Evolutionary conservation across 148 eudicot genomes (phyloP).

Genomic region (Polygonum aviculare): DNA sequence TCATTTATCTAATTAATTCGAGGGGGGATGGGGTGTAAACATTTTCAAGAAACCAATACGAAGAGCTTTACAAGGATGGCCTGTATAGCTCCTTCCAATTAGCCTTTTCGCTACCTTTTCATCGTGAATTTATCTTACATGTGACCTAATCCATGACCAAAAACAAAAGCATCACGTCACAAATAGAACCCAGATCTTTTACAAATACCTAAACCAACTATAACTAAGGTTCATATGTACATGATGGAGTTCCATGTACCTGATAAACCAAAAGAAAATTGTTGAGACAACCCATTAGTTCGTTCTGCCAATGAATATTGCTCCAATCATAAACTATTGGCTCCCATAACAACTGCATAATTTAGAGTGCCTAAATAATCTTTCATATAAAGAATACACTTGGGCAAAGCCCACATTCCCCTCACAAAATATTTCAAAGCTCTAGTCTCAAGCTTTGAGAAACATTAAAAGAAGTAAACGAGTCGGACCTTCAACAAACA

Average conservation of each 20-base stretch:
- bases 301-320: neutral
- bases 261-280: neutral
- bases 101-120: neutral
- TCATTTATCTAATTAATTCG: neutral
- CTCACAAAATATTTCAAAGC: neutral
- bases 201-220: neutral
- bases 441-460: neutral
- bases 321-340: neutral
- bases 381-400: neutral
- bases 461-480: neutral
- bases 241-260: neutral
- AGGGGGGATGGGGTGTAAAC: neutral
- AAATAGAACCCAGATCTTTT: neutral
- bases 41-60: neutral
- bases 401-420: neutral
- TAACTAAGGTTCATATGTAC: neutral
- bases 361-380: neutral
- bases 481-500: neutral
- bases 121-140: neutral
- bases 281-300: neutral
- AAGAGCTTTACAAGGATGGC: neutral
- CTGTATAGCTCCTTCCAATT: neutral
- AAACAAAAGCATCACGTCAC: no score
- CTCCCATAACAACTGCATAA: neutral
- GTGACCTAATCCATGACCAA: neutral